Percentiles rank a stretch among this genome's conserved stretches.
Conservation (phyloP, 2,329 filamentous ascomycete species). For the Davidsoniella eucalypti region DNA sequence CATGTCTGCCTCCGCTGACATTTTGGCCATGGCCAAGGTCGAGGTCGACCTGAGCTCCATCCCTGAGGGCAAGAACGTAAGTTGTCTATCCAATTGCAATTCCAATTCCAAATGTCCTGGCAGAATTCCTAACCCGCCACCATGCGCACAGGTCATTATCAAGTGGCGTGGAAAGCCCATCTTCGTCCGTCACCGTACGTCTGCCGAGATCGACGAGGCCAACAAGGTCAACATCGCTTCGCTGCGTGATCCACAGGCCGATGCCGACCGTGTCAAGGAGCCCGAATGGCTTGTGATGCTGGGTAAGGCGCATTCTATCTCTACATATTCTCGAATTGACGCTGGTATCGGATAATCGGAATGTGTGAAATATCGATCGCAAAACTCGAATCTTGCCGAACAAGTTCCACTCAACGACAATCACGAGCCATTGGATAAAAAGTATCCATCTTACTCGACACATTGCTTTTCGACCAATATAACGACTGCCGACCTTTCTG, state of each 20-base stretch:
- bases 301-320: constrained; percentile 37
- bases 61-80: constrained; percentile 97
- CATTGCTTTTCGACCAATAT: too few species aligned
- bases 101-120: background rate
- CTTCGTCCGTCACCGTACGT: constrained; percentile 97
- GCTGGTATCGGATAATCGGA: background rate
- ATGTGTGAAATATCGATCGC: background rate
- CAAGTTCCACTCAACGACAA: too few species aligned
- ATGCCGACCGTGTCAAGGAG: constrained; percentile 90
- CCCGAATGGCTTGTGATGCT: constrained; percentile 98
- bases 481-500: too few species aligned
- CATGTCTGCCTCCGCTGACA: constrained; percentile 98
- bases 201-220: constrained; percentile 84
- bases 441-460: too few species aligned
- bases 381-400: too few species aligned
- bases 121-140: background rate
- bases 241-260: constrained; percentile 80
- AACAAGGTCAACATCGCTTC: constrained; percentile 69
- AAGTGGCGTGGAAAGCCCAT: constrained; percentile 99
- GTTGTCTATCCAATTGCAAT: constrained; percentile 20
- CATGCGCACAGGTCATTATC: constrained; percentile 65
- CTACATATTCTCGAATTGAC: background rate
- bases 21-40: constrained; percentile 98
- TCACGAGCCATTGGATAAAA: background rate
- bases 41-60: constrained; percentile 87